phyloP scores from a whole-genome alignment of 208 protist genomes.

The Lotmaria passim region DNA sequence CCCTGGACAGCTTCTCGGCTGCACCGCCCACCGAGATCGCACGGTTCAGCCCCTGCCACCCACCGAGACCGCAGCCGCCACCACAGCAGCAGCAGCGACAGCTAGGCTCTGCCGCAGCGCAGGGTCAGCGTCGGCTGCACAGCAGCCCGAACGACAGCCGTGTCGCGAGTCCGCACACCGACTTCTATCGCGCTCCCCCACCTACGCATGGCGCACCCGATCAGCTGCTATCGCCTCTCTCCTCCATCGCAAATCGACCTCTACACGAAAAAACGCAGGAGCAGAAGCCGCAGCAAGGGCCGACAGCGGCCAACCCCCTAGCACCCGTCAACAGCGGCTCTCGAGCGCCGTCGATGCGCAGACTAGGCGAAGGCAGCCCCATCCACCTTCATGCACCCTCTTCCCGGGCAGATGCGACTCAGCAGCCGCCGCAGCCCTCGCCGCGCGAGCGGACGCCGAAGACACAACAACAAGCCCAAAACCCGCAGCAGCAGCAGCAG shows the following conservation, averaged over 20 bases:
- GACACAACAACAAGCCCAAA: background rate
- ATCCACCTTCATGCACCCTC: background rate
- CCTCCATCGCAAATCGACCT: background rate
- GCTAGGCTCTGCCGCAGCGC: background rate
- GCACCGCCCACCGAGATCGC: slow-evolving; percentile 2
- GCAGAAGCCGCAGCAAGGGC: background rate
- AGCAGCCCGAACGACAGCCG: too few species aligned
- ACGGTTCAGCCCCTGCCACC: background rate
- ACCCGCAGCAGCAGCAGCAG: background rate
- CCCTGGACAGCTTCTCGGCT: background rate
- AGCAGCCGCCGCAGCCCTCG: background rate
- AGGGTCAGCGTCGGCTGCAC: background rate
- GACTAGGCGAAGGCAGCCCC: background rate
- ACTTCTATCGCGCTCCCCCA: background rate
- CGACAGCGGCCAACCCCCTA: background rate
- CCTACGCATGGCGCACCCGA: background rate
- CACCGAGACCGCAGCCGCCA: background rate
- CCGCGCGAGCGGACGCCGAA: background rate
- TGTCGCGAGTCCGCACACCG: too few species aligned
- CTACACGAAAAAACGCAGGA: background rate
- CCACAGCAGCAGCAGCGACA: slow-evolving; percentile 15
- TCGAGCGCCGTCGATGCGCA: slow-evolving; percentile 1
- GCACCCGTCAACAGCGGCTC: background rate
- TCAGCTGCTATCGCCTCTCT: background rate
- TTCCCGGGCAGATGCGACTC: background rate